These are phyloP conservation scores for Massariosphaeria phaeospora DNA, from an alignment of 495 filamentous ascomycete species.

Conservation along the genomic window DNA sequence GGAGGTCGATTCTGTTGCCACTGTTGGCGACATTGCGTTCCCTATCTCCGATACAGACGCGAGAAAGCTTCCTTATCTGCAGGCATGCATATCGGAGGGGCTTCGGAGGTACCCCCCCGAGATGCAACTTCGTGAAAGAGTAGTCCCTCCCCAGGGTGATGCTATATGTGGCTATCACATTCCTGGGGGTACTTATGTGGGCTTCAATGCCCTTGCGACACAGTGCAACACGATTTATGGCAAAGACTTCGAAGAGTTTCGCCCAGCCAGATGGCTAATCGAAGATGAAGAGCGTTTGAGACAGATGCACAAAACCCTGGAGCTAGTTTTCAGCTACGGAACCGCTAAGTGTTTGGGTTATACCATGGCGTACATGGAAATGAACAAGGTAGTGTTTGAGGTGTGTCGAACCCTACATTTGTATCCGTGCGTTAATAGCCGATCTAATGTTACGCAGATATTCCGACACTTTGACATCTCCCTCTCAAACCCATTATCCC, in stretches of 20 bases:
- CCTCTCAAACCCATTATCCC: conserved; percentile 5
- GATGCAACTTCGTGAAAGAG: conserved; percentile 12
- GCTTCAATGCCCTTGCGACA: neutral
- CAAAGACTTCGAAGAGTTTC: conserved; percentile 44
- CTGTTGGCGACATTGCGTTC: neutral
- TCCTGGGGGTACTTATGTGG: conserved; percentile 21
- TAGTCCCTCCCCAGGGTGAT: conserved; percentile 19
- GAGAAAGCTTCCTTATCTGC: conserved; percentile 24
- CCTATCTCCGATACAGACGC: conserved; percentile 8
- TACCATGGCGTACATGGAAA: conserved; percentile 8
- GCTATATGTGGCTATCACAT: conserved; percentile 13
- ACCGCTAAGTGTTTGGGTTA: conserved; percentile 15
- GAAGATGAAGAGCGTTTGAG: conserved; percentile 5
- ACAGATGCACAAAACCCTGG: conserved; percentile 19
- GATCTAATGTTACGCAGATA: conserved; percentile 5
- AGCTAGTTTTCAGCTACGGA: conserved; percentile 25
- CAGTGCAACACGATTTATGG: conserved; percentile 51
- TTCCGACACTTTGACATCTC: conserved; percentile 16
- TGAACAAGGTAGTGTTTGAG: conserved; percentile 25
- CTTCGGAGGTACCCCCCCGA: conserved; percentile 22
- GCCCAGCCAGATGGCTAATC: conserved; percentile 29
- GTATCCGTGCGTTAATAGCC: neutral
- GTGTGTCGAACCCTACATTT: conserved; percentile 1
- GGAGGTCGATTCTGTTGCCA: conserved; percentile 12
- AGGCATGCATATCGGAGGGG: conserved; percentile 27